These are phyloP conservation scores for Dioszegia crocea DNA, from an alignment of 768 basidiomycete genomes.

Conservation along the genomic window DNA sequence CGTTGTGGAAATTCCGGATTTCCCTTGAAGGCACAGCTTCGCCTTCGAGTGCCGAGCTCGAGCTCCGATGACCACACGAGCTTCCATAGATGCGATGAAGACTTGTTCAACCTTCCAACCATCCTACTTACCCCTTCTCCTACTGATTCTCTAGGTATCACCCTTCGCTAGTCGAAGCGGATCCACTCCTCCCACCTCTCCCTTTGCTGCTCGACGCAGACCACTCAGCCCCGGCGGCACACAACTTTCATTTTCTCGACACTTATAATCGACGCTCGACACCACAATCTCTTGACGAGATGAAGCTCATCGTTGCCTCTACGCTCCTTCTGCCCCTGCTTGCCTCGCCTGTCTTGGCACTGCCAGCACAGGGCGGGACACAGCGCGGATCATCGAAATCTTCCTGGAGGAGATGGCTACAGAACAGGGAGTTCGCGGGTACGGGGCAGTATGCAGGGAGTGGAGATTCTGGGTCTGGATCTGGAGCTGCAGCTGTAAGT, in stretches of 20 bases:
- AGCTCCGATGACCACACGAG: background rate
- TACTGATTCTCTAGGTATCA: slow-evolving; percentile 4
- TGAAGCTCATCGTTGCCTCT: slow-evolving; percentile 18
- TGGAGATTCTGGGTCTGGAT: background rate
- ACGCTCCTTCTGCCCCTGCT: slow-evolving; percentile 34
- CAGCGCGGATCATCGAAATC: slow-evolving; percentile 9
- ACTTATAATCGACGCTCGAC: background rate
- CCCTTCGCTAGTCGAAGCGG: slow-evolving; percentile 21
- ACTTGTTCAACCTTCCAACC: slow-evolving; percentile 7
- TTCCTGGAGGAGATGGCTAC: slow-evolving; percentile 14
- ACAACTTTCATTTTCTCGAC: too few relatives aligned
- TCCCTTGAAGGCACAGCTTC: too few relatives aligned
- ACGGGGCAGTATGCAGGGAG: slow-evolving; percentile 7
- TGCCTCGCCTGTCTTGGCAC: slow-evolving; percentile 21
- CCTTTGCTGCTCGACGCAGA: slow-evolving; percentile 12
- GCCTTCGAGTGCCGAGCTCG: background rate
- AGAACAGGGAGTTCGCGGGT: slow-evolving; percentile 6
- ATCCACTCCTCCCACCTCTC: background rate
- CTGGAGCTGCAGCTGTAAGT: background rate
- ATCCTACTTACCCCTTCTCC: background rate
- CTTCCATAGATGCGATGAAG: too few relatives aligned
- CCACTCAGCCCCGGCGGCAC: slow-evolving; percentile 28
- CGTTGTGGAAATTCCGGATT: too few relatives aligned
- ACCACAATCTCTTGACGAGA: slow-evolving; percentile 9
- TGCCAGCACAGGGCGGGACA: slow-evolving; percentile 14